Conservation (phyloP, 805 yeast species). For the Barnettozyma salicaria region DNA sequence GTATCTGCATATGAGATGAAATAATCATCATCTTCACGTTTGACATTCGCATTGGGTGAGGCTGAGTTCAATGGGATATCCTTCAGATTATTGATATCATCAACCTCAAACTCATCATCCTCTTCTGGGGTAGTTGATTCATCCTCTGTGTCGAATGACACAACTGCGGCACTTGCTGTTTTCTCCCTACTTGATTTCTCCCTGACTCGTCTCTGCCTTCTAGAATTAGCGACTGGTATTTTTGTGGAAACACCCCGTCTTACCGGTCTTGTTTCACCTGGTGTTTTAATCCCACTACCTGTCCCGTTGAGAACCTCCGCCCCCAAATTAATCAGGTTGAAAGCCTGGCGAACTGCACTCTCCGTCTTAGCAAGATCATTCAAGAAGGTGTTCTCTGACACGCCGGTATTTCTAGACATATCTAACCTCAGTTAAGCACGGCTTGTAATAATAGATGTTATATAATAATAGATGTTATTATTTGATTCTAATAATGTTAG, state of each 20-base stretch:
- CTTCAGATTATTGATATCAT: constrained; percentile 2
- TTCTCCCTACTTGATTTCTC: constrained; percentile 1
- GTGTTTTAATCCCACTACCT: no score
- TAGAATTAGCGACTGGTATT: constrained; percentile 1
- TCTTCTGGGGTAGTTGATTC: constrained; percentile 22
- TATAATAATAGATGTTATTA: no score
- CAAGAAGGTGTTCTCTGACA: no score
- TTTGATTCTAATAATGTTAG: no score
- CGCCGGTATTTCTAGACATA: no score
- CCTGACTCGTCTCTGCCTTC: constrained; percentile 5
- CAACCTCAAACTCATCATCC: constrained; percentile 9
- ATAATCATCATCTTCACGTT: constrained; percentile 21
- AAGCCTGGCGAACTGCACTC: constrained; percentile 22
- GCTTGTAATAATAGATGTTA: no score
- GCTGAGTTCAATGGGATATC: no score
- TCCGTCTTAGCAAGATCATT: constrained; percentile 16
- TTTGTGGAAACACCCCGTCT: no score
- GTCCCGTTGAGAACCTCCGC: constrained; percentile 18
- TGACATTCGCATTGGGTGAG: neutral
- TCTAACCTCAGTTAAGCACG: no score
- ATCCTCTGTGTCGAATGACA: constrained; percentile 21
- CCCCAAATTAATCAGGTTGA: constrained; percentile 22
- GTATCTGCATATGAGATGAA: constrained; percentile 34
- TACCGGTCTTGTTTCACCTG: no score
- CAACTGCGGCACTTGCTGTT: constrained; percentile 6